Base-by-base conservation (phyloP, 768 basidiomycete species). In the Leccinum imitatum region DNA sequence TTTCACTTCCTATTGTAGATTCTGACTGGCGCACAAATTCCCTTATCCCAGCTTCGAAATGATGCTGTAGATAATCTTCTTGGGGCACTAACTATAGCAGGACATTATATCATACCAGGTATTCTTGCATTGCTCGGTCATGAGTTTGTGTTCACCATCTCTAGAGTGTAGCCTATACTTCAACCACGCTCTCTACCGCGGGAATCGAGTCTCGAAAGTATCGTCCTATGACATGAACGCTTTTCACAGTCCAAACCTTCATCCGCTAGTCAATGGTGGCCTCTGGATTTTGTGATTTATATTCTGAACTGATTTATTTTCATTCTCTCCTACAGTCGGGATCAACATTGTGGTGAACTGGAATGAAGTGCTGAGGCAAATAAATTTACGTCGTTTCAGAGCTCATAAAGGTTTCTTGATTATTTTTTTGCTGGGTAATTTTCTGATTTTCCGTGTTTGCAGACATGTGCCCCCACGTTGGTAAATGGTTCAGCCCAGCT, bases 61-160 rank as follows among this genome's bases (percentile, higher is more conserved):
- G 95, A 98, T 71, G 93, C 94, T 8, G 87, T 94, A 6, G 95
- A 96, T 65, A 98, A 97, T 71, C 77, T 97, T 10, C 85, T 97
- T 71, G 94, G 93, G 8, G 90, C 93, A 3, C 77, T 98, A 35
- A 86, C 89, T 15, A 88, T 96, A 54, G 94, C 95, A 15, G 95
- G 95, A 1, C 88, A 92, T 67, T 95, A 87, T 68, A 90, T 90
- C 61, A 94, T 98, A 56, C 95, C 95, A 70, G 94, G 92, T 90
- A 75, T 17, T 58, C 66, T 57, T 59, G 2, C 39, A 56, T 30
- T 21, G 9, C 51, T 52, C n/a, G 4, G 35, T 15, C 33, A 15
- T 11, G 46, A 31, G 6, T 33, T 4, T 35, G 47, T 44, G 37
- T 21, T 58, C 25, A 69, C 46, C 9, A 1, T 56, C 39, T 35